Evolutionary conservation across 2,329 filamentous ascomycete genomes (phyloP), one percentile per base, ranked within the genome.

Genomic region (Fusarium buxicola): DNA sequence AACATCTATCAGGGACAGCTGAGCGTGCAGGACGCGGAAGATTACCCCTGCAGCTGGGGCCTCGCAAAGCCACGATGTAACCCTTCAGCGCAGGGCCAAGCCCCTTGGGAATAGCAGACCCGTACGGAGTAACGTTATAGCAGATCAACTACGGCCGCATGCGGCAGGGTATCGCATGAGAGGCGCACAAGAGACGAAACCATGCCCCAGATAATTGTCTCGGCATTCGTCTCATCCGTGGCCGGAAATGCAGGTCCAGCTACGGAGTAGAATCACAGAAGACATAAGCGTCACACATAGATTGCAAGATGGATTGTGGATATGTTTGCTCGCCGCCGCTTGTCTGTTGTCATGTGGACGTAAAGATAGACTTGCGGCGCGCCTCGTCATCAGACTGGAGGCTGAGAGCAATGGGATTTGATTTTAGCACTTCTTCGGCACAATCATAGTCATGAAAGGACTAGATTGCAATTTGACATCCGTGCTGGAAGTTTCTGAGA

Each of bases 381-480:
- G 69, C 65, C 69, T 59, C 47, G 69, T 67, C 63, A 58, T 59
- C 40, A 63, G 58, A 61, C 65, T 63, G 69, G 67, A 71, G 65
- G 66, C 73, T 53, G 66, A 68, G 61, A 73, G 71, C 69, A 69
- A 72, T 65, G 52, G 58, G 57, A 64, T 76, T 88, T 77, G 74
- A 85, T 95, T 84, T 96, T 86, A 95, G 93, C 93, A 97, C 92
- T 92, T 96, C 92, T 96, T 94, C 92, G 93, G 93, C 94, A 92
- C 94, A 95, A 94, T 88, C 86, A 84, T 88, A 93, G 92, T 90
- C 92, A 97, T 89, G 80, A 77, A 76, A 77, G 78, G 89, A 88
- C 89, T 86, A 86, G 83, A 90, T 94, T 95, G 94, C 88, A 97
- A 97, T 97, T 97, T 97, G 93, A 97, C 93, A 97, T 97, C 92